A percentile compares a stretch with the other conserved stretches of the same genome.
phyloP scores from a whole-genome alignment of 495 filamentous ascomycete genomes.

The Ramalina intermedia region DNA sequence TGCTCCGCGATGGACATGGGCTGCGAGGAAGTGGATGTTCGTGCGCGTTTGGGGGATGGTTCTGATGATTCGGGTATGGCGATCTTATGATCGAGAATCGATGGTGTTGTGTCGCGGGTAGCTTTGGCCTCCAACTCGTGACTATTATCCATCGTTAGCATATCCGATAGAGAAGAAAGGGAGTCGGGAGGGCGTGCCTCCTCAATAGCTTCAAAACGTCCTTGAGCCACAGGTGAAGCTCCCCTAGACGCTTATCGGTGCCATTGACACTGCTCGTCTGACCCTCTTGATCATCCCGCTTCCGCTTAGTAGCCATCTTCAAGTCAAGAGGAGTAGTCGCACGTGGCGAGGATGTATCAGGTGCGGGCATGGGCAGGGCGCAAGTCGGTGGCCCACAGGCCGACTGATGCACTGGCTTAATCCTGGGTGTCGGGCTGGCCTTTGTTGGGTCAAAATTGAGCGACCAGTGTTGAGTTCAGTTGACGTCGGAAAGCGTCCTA shows the following conservation, averaged over 20 bases:
- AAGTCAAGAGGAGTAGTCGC: background rate
- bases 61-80: background rate
- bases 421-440: background rate
- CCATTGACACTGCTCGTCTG: constrained; percentile 1
- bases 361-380: background rate
- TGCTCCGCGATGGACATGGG: constrained; percentile 26
- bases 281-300: constrained; percentile 6
- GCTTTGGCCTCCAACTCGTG: background rate
- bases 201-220: constrained; percentile 13
- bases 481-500: too few species aligned
- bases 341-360: background rate
- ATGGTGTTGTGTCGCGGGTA: constrained; percentile 13
- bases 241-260: background rate
- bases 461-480: too few species aligned
- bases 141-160: background rate
- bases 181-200: constrained; percentile 3
- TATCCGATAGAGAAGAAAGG: background rate
- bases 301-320: constrained; percentile 13
- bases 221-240: constrained; percentile 9
- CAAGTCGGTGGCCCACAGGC: background rate
- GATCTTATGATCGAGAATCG: constrained; percentile 11
- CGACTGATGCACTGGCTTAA: background rate
- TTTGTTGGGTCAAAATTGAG: too few species aligned
- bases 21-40: constrained; percentile 28
- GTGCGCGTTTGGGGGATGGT: constrained; percentile 29